These are phyloP conservation scores for Claviceps monticola DNA, from an alignment of 2,329 filamentous ascomycete genomes.

Conservation along the genomic window DNA sequence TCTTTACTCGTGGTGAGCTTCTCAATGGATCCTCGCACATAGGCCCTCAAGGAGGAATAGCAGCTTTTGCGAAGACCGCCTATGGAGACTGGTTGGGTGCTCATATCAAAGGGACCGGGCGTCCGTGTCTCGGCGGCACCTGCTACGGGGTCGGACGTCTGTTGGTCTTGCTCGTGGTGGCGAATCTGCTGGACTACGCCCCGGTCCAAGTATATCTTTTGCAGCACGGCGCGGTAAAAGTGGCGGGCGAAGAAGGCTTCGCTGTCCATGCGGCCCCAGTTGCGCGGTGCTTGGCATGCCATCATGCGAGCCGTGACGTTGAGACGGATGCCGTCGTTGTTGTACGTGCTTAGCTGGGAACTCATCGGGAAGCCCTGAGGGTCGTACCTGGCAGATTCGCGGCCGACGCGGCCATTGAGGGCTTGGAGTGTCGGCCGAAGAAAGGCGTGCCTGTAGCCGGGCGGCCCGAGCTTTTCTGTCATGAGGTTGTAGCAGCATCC, in stretches of 20 bases:
- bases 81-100: conserved; percentile 71
- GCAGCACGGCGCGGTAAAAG: conserved; percentile 80
- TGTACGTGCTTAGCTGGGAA: conserved; percentile 46
- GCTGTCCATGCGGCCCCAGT: conserved; percentile 75
- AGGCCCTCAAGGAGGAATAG: conserved; percentile 60
- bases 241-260: conserved; percentile 83
- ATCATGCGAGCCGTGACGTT: conserved; percentile 98
- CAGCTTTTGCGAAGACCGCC: conserved; percentile 70
- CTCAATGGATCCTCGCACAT: conserved; percentile 65
- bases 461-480: conserved; percentile 76
- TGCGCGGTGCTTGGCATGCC: conserved; percentile 88
- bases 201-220: conserved; percentile 81
- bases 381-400: conserved; percentile 61
- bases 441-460: conserved; percentile 71
- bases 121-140: not conserved
- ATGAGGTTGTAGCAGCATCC: conserved; percentile 97
- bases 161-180: conserved; percentile 15
- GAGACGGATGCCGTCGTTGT: conserved; percentile 54
- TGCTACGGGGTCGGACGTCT: not conserved
- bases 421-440: conserved; percentile 56
- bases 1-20: conserved; percentile 52
- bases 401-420: conserved; percentile 52
- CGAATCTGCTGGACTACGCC: conserved; percentile 55
- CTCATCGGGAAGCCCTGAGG: conserved; percentile 94
- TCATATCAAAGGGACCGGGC: conserved; percentile 35